Evolutionary conservation across 2,329 filamentous ascomycete species (phyloP).

Genomic region (Penicillium sp.): DNA sequence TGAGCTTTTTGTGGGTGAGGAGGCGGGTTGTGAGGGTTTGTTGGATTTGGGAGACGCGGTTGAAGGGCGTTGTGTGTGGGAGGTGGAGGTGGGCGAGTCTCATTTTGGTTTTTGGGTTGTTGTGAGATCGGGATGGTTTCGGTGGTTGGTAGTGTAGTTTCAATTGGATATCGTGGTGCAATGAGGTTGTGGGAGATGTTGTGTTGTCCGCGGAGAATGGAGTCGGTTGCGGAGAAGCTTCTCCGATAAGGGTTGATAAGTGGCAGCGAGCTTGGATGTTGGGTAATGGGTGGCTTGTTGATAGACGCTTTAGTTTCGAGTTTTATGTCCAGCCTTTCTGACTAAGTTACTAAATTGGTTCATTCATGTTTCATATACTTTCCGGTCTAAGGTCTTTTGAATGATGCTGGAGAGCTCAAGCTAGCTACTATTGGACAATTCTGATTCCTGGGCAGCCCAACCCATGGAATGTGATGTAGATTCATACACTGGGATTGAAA

Average conservation of each 20-base stretch:
- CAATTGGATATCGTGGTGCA: neutral
- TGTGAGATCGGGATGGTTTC: too few species aligned
- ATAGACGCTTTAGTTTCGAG: too few species aligned
- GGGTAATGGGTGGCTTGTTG: too few species aligned
- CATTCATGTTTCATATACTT: neutral
- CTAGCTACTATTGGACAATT: neutral
- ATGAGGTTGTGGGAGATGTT: slow-evolving; percentile 1
- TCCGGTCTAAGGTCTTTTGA: neutral
- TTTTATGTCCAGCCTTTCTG: neutral
- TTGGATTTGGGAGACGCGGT: slow-evolving; percentile 55
- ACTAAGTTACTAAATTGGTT: neutral
- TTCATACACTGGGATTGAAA: neutral
- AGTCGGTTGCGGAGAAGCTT: slow-evolving; percentile 25
- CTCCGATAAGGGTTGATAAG: slow-evolving; percentile 17
- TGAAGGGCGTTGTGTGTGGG: slow-evolving; percentile 53
- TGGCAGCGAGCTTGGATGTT: neutral
- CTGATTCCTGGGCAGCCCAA: neutral
- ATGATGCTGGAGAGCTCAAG: neutral
- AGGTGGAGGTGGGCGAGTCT: slow-evolving; percentile 60
- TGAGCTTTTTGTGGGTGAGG: slow-evolving; percentile 57
- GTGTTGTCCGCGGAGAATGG: slow-evolving; percentile 22
- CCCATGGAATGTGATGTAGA: neutral
- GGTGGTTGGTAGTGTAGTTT: neutral
- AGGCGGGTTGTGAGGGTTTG: slow-evolving; percentile 54
- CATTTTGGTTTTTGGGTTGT: slow-evolving; percentile 35